Conservation (phyloP, 2,329 filamentous ascomycete species). For the Madurella fahalii region DNA sequence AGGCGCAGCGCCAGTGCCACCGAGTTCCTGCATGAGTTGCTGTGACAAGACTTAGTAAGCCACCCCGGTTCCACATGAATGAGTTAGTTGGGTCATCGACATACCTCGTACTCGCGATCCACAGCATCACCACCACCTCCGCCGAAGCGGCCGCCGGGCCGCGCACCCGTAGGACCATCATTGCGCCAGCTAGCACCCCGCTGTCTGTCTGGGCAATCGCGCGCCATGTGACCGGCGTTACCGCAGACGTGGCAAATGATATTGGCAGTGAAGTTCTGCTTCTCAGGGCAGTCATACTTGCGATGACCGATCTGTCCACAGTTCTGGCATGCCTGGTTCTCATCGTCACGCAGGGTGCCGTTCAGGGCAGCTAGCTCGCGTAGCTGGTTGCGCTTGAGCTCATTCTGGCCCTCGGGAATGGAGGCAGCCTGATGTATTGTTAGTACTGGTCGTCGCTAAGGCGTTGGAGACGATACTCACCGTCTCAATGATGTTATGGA, state of each 20-base stretch:
- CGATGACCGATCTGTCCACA: conserved; percentile 98
- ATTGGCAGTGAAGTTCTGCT: conserved; percentile 97
- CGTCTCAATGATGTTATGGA: conserved; percentile 98
- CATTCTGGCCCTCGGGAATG: conserved; percentile 97
- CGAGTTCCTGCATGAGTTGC: conserved; percentile 98
- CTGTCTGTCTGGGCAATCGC: conserved; percentile 93
- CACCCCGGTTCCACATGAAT: not conserved
- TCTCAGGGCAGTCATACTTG: conserved; percentile 97
- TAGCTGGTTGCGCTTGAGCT: conserved; percentile 97
- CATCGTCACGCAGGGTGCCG: conserved; percentile 97
- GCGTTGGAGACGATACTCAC: conserved; percentile 50
- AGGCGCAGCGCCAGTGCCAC: conserved; percentile 65
- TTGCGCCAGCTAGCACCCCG: conserved; percentile 91
- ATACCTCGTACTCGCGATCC: conserved; percentile 91
- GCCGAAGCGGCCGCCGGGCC: conserved; percentile 63
- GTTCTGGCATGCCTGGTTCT: conserved; percentile 99
- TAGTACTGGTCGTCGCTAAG: conserved; percentile 23
- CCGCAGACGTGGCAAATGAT: conserved; percentile 98
- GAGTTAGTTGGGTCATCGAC: conserved; percentile 28
- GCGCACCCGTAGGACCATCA: conserved; percentile 51
- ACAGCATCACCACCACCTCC: conserved; percentile 76
- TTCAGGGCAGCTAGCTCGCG: conserved; percentile 96
- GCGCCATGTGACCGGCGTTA: conserved; percentile 96
- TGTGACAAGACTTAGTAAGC: conserved; percentile 44
- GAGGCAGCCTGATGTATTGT: conserved; percentile 71